Base-by-base conservation (phyloP, 2,329 filamentous ascomycete species). In the Penicillium sp. region DNA sequence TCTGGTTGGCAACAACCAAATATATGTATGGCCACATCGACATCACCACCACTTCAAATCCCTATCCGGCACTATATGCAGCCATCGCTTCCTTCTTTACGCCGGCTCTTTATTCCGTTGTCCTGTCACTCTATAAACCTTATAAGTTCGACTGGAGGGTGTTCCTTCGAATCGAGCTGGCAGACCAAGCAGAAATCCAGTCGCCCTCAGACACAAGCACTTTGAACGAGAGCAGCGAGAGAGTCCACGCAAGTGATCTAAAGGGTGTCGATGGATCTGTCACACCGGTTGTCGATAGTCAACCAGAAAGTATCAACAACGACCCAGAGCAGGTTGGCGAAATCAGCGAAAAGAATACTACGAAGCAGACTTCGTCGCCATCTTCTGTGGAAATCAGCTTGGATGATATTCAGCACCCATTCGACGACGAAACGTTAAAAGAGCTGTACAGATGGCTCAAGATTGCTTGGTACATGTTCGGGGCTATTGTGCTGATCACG, bases 111-210 rank as follows among this genome's bases (percentile, higher is more conserved):
- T 81, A 78, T 62, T 81, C 80, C 0, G 71, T 82, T 0, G 37
- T 78, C 6, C 75, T 82, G 13, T 82, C 80, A 2, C 61, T 72
- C 9, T 75, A 71, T 52, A 71, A 70, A 19, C 76, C 76, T 0
- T 70, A 71, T 52, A 67, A 59, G 4, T 79, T 79, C 46, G 77
- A 79, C 64, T 79, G 77, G 76, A 68, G 74, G 29, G 71, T 79
- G 50, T 82, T 81, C 59, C 68, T 82, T 0, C 72, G 77, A 35
- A 77, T 82, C 17, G 78, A 81, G 54, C 72, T 81, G 0, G 74
- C 75, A 15, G 76, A 79, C 37, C 77, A 80, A 57, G 67, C 64
- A 9, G 60, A 68, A 27, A 48, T 70, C 15, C 61, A 68, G 23
- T 43, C 56, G 19, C 38, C 56, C 21, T 57, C 60, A 12, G 56